These are phyloP conservation scores for Fagopyrum homotropicum DNA, from an alignment of 148 eudicot genomes.

Conservation along the genomic window DNA sequence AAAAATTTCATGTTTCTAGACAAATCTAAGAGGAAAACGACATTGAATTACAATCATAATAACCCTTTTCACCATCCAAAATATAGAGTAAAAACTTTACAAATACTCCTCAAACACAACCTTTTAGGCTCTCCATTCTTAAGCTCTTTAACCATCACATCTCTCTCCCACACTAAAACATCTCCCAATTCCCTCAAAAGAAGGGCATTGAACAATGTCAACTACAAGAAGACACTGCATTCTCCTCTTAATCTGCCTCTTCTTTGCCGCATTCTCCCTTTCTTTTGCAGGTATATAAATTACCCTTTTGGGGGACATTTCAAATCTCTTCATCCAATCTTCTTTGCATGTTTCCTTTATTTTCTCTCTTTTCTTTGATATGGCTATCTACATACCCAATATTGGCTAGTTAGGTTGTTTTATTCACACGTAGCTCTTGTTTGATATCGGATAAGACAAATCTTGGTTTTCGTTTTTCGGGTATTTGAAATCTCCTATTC, in stretches of 20 bases:
- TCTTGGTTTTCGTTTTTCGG: no score
- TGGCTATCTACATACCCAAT: no score
- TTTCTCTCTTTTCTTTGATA: not conserved
- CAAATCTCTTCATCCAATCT: not conserved
- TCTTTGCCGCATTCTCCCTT: conserved; percentile 17
- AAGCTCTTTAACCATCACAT: conserved; percentile 4
- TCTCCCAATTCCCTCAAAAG: conserved; percentile 4
- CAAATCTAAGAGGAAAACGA: not conserved
- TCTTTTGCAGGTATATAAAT: conserved; percentile 7
- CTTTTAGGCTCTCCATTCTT: not conserved
- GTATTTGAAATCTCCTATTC: not conserved
- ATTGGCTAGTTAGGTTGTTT: not conserved
- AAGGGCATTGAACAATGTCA: conserved; percentile 14
- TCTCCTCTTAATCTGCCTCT: not conserved
- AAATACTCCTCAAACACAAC: not conserved
- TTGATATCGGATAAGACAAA: not conserved
- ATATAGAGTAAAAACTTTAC: not conserved
- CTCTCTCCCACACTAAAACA: not conserved
- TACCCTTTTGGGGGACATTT: not conserved
- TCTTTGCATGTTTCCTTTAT: not conserved
- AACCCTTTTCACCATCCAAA: not conserved
- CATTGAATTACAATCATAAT: not conserved
- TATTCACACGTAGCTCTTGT: not conserved
- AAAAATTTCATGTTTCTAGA: not conserved
- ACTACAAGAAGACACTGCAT: conserved; percentile 11